Base-by-base conservation (phyloP, 495 filamentous ascomycete genomes). In the Friedmanniomyces endolithicus region DNA sequence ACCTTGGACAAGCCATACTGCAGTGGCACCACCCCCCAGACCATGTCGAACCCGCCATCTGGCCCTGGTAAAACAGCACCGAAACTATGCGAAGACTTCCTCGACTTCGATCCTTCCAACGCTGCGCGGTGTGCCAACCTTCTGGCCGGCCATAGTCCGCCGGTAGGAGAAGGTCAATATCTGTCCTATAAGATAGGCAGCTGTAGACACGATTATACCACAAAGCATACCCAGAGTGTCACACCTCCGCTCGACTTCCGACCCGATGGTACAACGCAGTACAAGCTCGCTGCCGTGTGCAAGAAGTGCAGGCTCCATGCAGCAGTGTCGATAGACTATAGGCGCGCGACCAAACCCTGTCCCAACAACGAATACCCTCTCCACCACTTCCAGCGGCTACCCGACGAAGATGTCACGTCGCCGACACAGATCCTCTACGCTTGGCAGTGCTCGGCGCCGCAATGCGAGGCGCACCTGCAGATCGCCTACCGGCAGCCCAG, bases 51-150 rank as follows among this genome's bases (percentile, higher is more conserved):
- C 47, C 52, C n/a, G 29, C 31, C 56, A 6, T 31, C 43, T 22
- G 53, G 56, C 7, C 61, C 61, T 79, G 82, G 82, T 57, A 84
- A 83, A 69, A 79, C 77, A 57, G 75, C 79, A 48, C 82, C 81
- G 11, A 75, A 77, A 46, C 72, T 85, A 49, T 66, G 78, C 41
- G 65, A 78, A 53, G 82, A 84, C 64, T 69, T 85, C 44, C 54
- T 71, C 22, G 58, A 66, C 29, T 82, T 82, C 60, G 79, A 85
- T 58, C 75, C 79, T 22, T 67, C 69, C 20, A 71, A 71, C 24
- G 64, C 70, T 52, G 63, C 59, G 17, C 71, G 66, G 22, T 73
- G 72, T 43, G 72, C 69, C 46, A 83, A 83, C 62, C 53, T 79
- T 20, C 76, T 84, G 47, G 71, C 75, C 14, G 67, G 78, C 48